Evolutionary conservation across 176 grass and related monocot genomes (phyloP), one percentile per base, ranked within the genome.

Genomic region (Pharus latifolius): DNA sequence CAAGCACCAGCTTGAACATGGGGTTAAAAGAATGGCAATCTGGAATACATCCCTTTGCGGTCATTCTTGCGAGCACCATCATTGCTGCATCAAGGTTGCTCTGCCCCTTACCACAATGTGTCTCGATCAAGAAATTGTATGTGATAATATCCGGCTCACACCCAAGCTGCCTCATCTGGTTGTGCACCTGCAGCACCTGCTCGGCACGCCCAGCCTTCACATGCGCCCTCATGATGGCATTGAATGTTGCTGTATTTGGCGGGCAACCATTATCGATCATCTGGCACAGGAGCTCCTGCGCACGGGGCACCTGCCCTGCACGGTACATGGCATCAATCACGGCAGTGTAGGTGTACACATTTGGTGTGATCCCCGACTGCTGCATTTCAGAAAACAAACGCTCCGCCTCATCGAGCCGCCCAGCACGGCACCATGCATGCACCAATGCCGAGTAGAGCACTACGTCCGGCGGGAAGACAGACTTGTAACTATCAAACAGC

Each of bases 321-420:
- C 89, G 80, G 59, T 88, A 91, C 95, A 98, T 98, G 35, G 95
- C 87, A 51, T 98, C 89, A 1, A 98, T 98, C 74, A 98, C 82
- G 15, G 84, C 48, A 3, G 89, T 98, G 67, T 91, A 93, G 17
- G 95, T 93, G 43, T 98, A 98, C 75, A 91, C 95, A 63, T 98
- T 98, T 1, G 95, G 95, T 12, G 19, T 72, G 57, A 98, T 78
- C 58, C 81, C 90, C 0, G 75, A 49, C 32, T 84, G 66, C 57
- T 65, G 53, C 89, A 98, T 98, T 67, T 91, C 87, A 0, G 87
- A 61, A 0, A 98, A 98, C 45, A 93, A 46, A 0, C 61, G 73
- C 75, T 98, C 95, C 0, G 95, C 95, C 63, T 85, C 83, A 12
- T 93, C 84, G 0, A 98, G 74, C 15, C 44, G 79, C 34, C 87